Base-by-base conservation (phyloP, 2,329 filamentous ascomycete genomes). In the Colletotrichum plurivorum region DNA sequence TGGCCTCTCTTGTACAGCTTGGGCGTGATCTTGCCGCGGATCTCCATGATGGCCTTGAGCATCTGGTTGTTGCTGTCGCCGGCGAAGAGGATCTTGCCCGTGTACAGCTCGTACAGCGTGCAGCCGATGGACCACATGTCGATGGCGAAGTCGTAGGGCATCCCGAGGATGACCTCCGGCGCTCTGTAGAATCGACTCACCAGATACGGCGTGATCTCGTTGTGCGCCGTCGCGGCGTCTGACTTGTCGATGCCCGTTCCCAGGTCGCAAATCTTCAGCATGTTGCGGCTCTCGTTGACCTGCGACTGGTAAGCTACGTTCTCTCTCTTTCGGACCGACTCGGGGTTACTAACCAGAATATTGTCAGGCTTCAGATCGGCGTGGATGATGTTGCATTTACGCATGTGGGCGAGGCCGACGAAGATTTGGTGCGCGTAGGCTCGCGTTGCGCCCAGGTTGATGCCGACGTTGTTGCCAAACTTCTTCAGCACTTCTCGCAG, bases 41-140 rank as follows among this genome's bases (percentile, higher is more conserved):
- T 94, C 78, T 99, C 95, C 91, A 98, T 97, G 75, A 99, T 97
- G 20, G 93, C 92, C 72, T 94, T 93, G 69, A 99, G 89, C 96
- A 99, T 99, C 83, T 97, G 94, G 78, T 99, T 99, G 84, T 99
- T 99, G 82, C 94, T 96, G 72, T 93, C 90, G 68, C 96, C 96
- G 1, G 94, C 94, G 79, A 99, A 99, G 39, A 99, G 86, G 67
- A 99, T 98, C 80, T 98, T 97, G 76, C 96, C 96, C 0, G 96
- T 98, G 83, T 97, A 98, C 48, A 99, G 86, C 82, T 99, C 96
- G 80, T 97, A 99, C 36, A 98, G 86, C 0, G 96, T 99, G 82
- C 96, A 99, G 45, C 96, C 97, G 73, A 98, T 94, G 8, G 95
- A 97, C 96, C 96, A 99, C 86, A 97, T 93, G 79, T 99, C 96